Percentiles rank a stretch among this genome's conserved stretches.
Conservation (phyloP, 768 basidiomycete genomes). For the Mrakia frigida region DNA sequence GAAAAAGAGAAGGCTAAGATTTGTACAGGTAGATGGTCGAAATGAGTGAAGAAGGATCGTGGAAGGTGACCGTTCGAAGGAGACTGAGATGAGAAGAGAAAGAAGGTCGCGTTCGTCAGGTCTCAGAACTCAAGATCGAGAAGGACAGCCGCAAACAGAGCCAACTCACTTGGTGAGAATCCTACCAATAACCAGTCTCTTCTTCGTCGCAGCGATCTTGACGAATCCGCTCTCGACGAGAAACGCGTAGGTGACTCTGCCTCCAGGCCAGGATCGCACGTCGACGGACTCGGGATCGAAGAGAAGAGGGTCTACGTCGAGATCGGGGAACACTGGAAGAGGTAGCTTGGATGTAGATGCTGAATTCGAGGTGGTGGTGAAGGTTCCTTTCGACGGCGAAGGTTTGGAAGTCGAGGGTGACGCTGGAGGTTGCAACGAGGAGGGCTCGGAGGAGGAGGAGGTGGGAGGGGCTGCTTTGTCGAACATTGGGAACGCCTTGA, state of each 20-base stretch:
- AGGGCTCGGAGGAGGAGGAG: background rate
- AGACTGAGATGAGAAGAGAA: constrained; percentile 49
- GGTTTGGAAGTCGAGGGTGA: background rate
- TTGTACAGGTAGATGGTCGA: constrained; percentile 41
- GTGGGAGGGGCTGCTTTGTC: background rate
- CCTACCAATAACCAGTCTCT: constrained; percentile 19
- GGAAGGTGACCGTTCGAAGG: constrained; percentile 60
- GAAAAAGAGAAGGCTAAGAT: background rate
- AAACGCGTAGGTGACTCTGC: constrained; percentile 26
- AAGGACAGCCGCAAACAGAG: background rate
- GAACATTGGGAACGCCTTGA: constrained; percentile 3
- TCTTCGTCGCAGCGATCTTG: constrained; percentile 10
- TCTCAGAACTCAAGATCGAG: background rate
- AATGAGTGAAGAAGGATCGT: constrained; percentile 64
- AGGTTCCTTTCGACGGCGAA: background rate
- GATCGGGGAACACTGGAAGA: constrained; percentile 14
- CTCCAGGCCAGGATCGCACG: constrained; percentile 13
- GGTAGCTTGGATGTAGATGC: background rate
- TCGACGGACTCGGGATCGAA: constrained; percentile 26
- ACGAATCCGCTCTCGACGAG: constrained; percentile 27
- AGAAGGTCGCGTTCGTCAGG: background rate
- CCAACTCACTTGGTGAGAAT: constrained; percentile 24
- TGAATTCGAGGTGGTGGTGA: background rate
- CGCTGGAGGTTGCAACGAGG: background rate
- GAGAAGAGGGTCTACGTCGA: constrained; percentile 28